Evolutionary conservation across 2,329 filamentous ascomycete species (phyloP).

Genomic region (Exophiala oligosperma): DNA sequence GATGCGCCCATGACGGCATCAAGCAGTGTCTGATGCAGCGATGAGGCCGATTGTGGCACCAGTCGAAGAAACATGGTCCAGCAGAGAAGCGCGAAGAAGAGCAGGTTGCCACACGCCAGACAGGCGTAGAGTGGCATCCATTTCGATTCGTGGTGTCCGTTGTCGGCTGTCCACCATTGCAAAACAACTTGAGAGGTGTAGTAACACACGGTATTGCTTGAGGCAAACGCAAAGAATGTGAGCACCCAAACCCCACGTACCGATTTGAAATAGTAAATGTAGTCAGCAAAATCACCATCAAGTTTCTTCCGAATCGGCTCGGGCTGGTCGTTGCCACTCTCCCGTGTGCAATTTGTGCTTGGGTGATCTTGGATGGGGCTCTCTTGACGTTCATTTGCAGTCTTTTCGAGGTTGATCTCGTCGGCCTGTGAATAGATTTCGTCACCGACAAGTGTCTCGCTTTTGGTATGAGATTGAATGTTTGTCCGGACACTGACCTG

Average conservation of each 20-base stretch:
- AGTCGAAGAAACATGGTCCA: slow-evolving; percentile 39
- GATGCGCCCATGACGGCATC: slow-evolving; percentile 48
- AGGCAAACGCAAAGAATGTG: slow-evolving; percentile 1
- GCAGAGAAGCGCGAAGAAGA: slow-evolving; percentile 29
- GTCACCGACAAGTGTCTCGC: no score
- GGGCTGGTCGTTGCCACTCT: no score
- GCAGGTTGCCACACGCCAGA: not conserved
- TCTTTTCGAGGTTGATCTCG: no score
- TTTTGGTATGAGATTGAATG: not conserved
- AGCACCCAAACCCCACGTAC: not conserved
- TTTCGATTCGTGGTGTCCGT: not conserved
- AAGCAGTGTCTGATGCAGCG: slow-evolving; percentile 50
- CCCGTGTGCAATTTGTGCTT: no score
- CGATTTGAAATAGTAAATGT: slow-evolving; percentile 9
- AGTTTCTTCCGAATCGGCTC: slow-evolving; percentile 25
- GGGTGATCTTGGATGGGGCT: no score
- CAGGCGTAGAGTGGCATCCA: slow-evolving; percentile 1
- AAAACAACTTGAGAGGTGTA: slow-evolving; percentile 7
- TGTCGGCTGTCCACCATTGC: slow-evolving; percentile 8
- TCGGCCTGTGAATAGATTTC: no score
- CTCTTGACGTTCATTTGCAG: no score
- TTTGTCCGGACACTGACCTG: not conserved
- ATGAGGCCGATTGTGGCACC: slow-evolving; percentile 52
- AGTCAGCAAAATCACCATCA: slow-evolving; percentile 6
- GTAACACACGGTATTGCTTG: not conserved